Evolutionary conservation across 2,329 filamentous ascomycete species (phyloP), one percentile per base, ranked within the genome.

Genomic region (Metarhizium guizhouense): DNA sequence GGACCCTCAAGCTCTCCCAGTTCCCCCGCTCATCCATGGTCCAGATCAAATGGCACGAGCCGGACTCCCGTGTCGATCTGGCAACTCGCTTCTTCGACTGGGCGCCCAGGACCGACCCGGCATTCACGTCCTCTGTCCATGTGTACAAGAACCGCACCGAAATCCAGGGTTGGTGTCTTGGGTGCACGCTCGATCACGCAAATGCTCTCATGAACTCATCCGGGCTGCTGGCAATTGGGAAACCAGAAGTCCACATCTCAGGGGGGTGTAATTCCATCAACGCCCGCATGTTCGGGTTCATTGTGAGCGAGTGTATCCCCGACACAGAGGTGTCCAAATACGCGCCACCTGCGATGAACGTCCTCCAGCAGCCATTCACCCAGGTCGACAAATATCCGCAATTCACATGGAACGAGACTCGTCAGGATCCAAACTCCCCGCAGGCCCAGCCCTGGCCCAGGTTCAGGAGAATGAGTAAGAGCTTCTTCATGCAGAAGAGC

Each of bases 1-100:
- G 57, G 55, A 62, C 57, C 0, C 51, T 63, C 8, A 49, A 47
- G 32, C 51, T 60, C 13, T 55, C 40, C n/a, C 42, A 36, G 38
- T 59, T 56, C 56, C 59, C 59, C 2, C 54, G 54, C 16, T 59
- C 59, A 18, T 49, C 59, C 54, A 61, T 61, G 57, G 49, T 59
- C 6, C 50, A 42, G 8, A 49, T 61, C 36, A 51, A 11, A 34
- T 34, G 32, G 32, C 7, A 34, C 7, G 32, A 34, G 32, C 32
- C 32, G 32, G 32, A 34, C 6, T 54, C 3, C 40, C 38, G 8
- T 34, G 42, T 45, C 32, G 54, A 48, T n/a, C 36, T 61, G 16
- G 53, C 58, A n/a, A 52, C 42, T 30, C 45, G 45, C 47, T 61
- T 55, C 53, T 36, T 58, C 20, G 59, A 40, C 20, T 61, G 59